phyloP scores from a whole-genome alignment of 2,329 filamentous ascomycete species.

The Xylaria sp. region DNA sequence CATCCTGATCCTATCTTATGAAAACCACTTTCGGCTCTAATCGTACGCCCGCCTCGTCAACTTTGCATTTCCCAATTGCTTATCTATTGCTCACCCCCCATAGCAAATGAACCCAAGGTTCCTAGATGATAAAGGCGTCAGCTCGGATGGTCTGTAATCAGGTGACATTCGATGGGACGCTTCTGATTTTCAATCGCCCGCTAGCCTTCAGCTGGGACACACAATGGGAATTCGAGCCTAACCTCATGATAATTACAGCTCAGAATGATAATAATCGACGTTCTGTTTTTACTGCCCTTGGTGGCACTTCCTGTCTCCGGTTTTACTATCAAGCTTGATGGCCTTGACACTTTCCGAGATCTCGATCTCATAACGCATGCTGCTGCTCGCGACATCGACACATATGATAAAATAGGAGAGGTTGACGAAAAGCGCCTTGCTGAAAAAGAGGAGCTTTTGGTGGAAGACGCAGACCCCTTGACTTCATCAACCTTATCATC shows the following conservation, averaged over 20 bases:
- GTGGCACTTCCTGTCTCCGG: slow-evolving; percentile 4
- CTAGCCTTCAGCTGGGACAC: background rate
- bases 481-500: background rate
- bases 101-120: background rate
- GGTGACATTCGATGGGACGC: background rate
- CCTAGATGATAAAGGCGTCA: background rate
- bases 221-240: slow-evolving; percentile 19
- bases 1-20: background rate
- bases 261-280: slow-evolving; percentile 21
- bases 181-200: background rate
- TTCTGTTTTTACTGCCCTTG: slow-evolving; percentile 21
- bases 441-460: background rate
- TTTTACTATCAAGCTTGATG: background rate
- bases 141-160: background rate
- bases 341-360: slow-evolving; percentile 1
- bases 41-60: background rate
- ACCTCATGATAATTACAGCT: background rate
- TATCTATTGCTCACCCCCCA: background rate
- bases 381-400: background rate
- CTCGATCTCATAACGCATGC: background rate
- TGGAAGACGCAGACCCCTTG: background rate
- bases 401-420: background rate
- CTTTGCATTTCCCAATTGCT: background rate
- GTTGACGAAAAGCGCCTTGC: background rate
- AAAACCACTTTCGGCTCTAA: slow-evolving; percentile 1